Percentiles rank a stretch among this genome's conserved stretches.
Evolutionary conservation across 139 green algal genomes (phyloP).

Genomic region (Closterium sp.): DNA sequence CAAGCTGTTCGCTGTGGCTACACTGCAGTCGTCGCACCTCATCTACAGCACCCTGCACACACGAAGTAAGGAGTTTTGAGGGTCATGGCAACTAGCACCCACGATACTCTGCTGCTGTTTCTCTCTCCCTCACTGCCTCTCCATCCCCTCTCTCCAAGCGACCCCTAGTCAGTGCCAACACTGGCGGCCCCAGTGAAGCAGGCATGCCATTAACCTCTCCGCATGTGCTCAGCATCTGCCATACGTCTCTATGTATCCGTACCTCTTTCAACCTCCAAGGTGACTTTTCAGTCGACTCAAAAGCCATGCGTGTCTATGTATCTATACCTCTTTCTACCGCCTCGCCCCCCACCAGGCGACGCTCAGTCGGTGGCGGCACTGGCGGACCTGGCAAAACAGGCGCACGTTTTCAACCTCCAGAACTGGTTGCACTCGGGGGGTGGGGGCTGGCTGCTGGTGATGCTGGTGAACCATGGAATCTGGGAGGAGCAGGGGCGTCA

Average conservation of each 20-base stretch:
- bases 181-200: slow-evolving; percentile 16
- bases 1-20: slow-evolving; percentile 35
- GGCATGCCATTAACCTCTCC: too few species aligned
- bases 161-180: slow-evolving; percentile 10
- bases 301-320: too few species aligned
- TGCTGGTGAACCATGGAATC: too few species aligned
- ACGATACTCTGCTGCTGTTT: not conserved
- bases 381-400: slow-evolving; percentile 18
- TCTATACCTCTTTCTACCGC: too few species aligned
- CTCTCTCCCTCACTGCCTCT: not conserved
- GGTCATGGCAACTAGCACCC: not conserved
- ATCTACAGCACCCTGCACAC: slow-evolving; percentile 31
- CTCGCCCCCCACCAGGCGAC: not conserved
- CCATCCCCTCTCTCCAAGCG: not conserved
- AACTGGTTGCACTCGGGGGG: slow-evolving; percentile 23
- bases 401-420: slow-evolving; percentile 37
- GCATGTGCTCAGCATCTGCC: too few species aligned
- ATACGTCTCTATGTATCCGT: too few species aligned
- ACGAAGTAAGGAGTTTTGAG: not conserved
- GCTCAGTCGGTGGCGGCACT: slow-evolving; percentile 20
- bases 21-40: slow-evolving; percentile 10
- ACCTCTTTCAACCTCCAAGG: too few species aligned
- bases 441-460: too few species aligned
- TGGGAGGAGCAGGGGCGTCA: too few species aligned
- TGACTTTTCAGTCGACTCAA: too few species aligned